Evolutionary conservation across 805 yeast genomes (phyloP).

Genomic region (Cyberlindnera sargentensis): DNA sequence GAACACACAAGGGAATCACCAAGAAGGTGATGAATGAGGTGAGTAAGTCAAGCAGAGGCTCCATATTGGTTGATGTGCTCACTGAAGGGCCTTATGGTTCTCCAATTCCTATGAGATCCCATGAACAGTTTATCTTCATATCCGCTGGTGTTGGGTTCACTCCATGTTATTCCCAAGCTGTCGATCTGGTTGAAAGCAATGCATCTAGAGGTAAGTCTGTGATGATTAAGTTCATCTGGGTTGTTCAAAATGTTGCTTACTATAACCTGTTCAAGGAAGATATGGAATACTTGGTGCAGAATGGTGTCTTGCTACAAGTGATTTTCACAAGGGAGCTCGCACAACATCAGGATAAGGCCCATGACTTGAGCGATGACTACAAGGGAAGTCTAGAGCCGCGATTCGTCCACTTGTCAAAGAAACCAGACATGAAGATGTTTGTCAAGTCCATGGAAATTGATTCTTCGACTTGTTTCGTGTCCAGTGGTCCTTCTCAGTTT

Average conservation of each 20-base stretch:
- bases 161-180: conserved; percentile 39
- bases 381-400: not conserved
- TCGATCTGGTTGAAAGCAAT: conserved; percentile 19
- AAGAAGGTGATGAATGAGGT: conserved; percentile 28
- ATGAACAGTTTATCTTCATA: conserved; percentile 33
- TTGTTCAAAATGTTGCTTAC: conserved; percentile 44
- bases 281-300: conserved; percentile 27
- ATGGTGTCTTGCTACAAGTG: conserved; percentile 18
- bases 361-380: not conserved
- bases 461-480: conserved; percentile 41
- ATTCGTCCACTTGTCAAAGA: conserved; percentile 4
- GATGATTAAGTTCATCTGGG: conserved; percentile 53
- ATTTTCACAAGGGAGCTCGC: conserved; percentile 12
- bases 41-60: conserved; percentile 23
- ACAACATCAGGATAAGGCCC: not conserved
- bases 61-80: conserved; percentile 31
- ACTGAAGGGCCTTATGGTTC: conserved; percentile 62
- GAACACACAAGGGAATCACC: conserved; percentile 52
- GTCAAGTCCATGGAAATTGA: conserved; percentile 16
- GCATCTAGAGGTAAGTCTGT: conserved; percentile 7
- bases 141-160: conserved; percentile 50
- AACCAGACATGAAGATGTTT: conserved; percentile 11
- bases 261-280: conserved; percentile 43
- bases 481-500: conserved; percentile 60
- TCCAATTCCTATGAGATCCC: conserved; percentile 31